Conservation (phyloP, 768 basidiomycete species). For the Tylopilus plumbeoviolaceoides region DNA sequence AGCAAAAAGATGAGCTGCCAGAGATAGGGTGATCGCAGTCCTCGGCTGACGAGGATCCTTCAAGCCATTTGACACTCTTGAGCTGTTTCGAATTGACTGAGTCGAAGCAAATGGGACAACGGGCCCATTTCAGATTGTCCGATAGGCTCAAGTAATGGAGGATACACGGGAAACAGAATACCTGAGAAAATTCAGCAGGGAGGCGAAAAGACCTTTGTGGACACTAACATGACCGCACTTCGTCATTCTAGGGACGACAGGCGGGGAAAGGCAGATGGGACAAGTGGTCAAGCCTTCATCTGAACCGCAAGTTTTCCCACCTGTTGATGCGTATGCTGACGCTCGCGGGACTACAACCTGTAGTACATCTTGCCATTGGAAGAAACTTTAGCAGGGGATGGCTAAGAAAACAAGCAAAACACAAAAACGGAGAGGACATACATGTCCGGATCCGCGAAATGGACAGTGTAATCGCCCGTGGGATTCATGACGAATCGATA, state of each 20-base stretch:
- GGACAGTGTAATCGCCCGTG: conserved; percentile 85
- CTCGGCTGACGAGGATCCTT: conserved; percentile 41
- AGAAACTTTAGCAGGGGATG: conserved; percentile 54
- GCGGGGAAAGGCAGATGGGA: conserved; percentile 93
- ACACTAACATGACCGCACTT: conserved; percentile 93
- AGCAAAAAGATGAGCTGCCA: conserved; percentile 44
- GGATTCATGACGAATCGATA: conserved; percentile 97
- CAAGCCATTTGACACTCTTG: conserved; percentile 90
- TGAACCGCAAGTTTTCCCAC: conserved; percentile 38
- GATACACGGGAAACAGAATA: conserved; percentile 94
- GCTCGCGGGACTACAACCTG: conserved; percentile 91
- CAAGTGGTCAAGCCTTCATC: conserved; percentile 72
- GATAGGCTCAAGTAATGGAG: conserved; percentile 85
- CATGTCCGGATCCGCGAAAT: conserved; percentile 98
- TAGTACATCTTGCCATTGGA: conserved; percentile 94
- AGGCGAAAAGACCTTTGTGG: neutral
- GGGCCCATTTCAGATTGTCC: conserved; percentile 79
- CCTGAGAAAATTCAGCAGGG: conserved; percentile 42
- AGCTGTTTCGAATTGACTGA: conserved; percentile 86
- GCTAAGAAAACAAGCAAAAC: neutral
- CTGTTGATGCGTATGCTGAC: conserved; percentile 65
- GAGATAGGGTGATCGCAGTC: conserved; percentile 20
- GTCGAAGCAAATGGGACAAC: conserved; percentile 96
- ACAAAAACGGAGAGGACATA: conserved; percentile 37
- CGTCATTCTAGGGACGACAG: conserved; percentile 88